Evolutionary conservation across 116 monocot species (phyloP), one percentile per base, ranked within the genome.

Genomic region (Iris pallida): DNA sequence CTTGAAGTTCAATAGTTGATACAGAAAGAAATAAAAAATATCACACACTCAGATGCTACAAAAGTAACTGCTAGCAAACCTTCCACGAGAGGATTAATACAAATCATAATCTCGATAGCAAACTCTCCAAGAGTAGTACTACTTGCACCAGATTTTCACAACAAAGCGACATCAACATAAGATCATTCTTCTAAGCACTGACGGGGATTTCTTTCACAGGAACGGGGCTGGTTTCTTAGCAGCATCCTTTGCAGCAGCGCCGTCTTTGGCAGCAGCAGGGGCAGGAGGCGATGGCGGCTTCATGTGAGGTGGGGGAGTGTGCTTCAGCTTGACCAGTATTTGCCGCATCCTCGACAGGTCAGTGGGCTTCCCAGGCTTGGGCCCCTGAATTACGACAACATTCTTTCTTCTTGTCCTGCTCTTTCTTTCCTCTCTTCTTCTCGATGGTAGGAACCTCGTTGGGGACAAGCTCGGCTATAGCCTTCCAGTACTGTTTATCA

Each of bases 401-500:
- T 86, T 84, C n/a, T 17, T 92, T 89, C 59, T 91, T 91, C 71
- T 89, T 91, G 45, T 89, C 89, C 69, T 89, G 71, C 4, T 86
- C 89, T 59, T 96, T 92, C 83, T 92, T 92, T n/a, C 87, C 76
- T 66, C 86, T 30, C 30, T 30, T 88, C 75, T 86, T 89, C 67
- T 92, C 85, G 42, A 96, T 84, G 70, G 65, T 89, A 9, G 87
- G 92, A 51, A 92, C 77, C 69, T 96, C 96, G 10, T 87, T 76
- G 20, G 96, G 96, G 46, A 96, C 74, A 15, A 96, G 89, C 20
- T 96, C 96, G 0, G 83, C 73, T n/a, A 96, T 96, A 8, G 96
- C 82, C 64, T 96, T 96, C 96, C 96, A 96, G 77, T 96, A 96
- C 42, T 96, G 84, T 55, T 96, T 89, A 61, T 87, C 86, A 6